phyloP scores from a whole-genome alignment of 2,329 filamentous ascomycete genomes.

The Dichotomopilus funicola region DNA sequence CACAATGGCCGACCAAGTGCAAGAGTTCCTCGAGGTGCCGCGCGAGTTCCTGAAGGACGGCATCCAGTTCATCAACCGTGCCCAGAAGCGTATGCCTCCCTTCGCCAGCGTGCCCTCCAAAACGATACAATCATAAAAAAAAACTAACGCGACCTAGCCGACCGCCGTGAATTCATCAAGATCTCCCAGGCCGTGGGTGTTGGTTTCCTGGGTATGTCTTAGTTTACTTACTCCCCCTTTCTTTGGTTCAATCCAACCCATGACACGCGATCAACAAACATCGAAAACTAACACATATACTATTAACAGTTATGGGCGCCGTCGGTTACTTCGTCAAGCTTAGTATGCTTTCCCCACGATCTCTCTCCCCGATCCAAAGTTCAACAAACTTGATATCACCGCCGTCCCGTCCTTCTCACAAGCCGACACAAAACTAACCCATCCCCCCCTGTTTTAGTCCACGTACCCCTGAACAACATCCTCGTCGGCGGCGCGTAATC shows the following conservation, averaged over 20 bases:
- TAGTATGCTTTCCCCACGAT: conserved; percentile 35
- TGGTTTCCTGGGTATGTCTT: conserved; percentile 48
- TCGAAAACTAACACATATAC: too few species aligned
- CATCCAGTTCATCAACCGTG: conserved; percentile 56
- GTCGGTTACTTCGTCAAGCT: conserved; percentile 67
- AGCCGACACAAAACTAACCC: background rate
- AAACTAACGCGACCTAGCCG: conserved; percentile 14
- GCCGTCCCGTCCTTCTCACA: background rate
- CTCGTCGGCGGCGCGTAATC: conserved; percentile 59
- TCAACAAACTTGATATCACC: too few species aligned
- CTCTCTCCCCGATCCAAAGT: background rate
- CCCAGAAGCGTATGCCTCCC: conserved; percentile 50
- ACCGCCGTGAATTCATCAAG: conserved; percentile 45
- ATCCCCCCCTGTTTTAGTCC: conserved; percentile 38
- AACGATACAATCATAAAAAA: background rate
- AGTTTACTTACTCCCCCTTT: background rate
- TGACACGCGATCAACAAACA: too few species aligned
- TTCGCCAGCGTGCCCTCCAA: background rate
- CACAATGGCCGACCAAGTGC: conserved; percentile 60
- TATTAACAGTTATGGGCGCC: conserved; percentile 51
- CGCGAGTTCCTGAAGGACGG: conserved; percentile 59
- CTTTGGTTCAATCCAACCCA: too few species aligned
- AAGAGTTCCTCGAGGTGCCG: conserved; percentile 65
- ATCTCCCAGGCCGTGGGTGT: conserved; percentile 54
- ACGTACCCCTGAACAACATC: conserved; percentile 65